A percentile compares a stretch with the other conserved stretches of the same genome.
Conservation (phyloP, 78 protist genomes). For the Pigoraptor vietnamica region DNA sequence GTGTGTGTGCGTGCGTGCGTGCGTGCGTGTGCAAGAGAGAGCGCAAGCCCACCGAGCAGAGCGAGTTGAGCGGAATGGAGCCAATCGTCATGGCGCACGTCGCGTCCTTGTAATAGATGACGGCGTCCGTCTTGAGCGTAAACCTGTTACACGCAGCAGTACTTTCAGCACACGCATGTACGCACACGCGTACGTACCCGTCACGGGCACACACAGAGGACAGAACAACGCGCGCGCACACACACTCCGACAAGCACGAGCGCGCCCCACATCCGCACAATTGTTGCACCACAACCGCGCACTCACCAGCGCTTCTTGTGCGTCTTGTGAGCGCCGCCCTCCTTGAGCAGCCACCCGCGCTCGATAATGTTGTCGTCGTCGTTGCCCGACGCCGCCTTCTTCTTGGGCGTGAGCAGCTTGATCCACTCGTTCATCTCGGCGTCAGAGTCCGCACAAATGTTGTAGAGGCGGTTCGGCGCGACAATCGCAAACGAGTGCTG, state of each 20-base stretch:
- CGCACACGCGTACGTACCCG: no score
- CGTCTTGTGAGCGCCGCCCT: background rate
- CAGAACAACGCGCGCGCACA: no score
- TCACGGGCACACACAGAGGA: no score
- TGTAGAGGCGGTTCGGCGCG: background rate
- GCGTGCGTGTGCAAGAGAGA: background rate
- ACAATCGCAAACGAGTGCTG: background rate
- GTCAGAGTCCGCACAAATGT: background rate
- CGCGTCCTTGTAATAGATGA: no score
- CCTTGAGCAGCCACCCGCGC: slow-evolving; percentile 5
- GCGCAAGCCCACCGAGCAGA: background rate
- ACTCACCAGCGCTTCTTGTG: slow-evolving; percentile 7
- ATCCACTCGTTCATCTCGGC: background rate
- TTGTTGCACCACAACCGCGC: no score
- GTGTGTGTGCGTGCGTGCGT: background rate
- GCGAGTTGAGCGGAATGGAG: slow-evolving; percentile 7
- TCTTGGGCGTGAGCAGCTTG: background rate
- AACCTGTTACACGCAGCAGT: no score
- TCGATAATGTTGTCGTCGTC: background rate
- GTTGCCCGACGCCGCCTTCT: background rate
- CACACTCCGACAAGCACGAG: no score
- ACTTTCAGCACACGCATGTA: no score
- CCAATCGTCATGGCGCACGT: background rate
- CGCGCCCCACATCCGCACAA: no score
- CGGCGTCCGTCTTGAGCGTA: no score